A percentile compares a stretch with the other conserved stretches of the same genome.
phyloP scores from a whole-genome alignment of 805 yeast species.

The Lipomyces kockii region DNA sequence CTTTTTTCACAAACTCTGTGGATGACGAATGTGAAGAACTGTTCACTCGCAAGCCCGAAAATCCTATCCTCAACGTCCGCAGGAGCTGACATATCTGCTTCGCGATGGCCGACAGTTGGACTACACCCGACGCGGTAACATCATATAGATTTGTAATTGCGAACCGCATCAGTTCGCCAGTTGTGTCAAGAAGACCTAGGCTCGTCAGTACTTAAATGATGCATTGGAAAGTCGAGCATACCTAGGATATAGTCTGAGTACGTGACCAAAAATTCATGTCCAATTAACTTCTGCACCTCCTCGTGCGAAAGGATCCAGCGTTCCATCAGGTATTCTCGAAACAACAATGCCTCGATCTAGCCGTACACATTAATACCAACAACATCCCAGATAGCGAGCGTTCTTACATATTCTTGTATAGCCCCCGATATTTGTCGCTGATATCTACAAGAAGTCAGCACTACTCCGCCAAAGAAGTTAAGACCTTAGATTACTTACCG shows the following conservation, averaged over 20 bases:
- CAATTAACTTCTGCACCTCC: conserved; percentile 20
- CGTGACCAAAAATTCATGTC: conserved; percentile 26
- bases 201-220: not conserved
- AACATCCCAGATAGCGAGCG: not conserved
- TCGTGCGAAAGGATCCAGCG: conserved; percentile 29
- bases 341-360: conserved; percentile 40
- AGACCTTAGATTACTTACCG: not conserved
- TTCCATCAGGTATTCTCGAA: conserved; percentile 35
- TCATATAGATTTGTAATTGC: conserved; percentile 43
- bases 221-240: not conserved
- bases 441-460: conserved; percentile 1
- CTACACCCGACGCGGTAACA: not conserved
- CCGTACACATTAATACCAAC: not conserved
- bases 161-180: conserved; percentile 52
- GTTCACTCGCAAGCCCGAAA: conserved; percentile 16
- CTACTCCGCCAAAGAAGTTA: not conserved
- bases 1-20: conserved; percentile 32
- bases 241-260: conserved; percentile 50
- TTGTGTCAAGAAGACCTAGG: conserved; percentile 46
- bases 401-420: conserved; percentile 38
- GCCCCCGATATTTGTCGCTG: conserved; percentile 36
- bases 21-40: conserved; percentile 4
- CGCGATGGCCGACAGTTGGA: conserved; percentile 21
- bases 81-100: conserved; percentile 26
- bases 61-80: conserved; percentile 24